phyloP scores from a whole-genome alignment of 2,329 filamentous ascomycete genomes.

The Sporothrix globosa region DNA sequence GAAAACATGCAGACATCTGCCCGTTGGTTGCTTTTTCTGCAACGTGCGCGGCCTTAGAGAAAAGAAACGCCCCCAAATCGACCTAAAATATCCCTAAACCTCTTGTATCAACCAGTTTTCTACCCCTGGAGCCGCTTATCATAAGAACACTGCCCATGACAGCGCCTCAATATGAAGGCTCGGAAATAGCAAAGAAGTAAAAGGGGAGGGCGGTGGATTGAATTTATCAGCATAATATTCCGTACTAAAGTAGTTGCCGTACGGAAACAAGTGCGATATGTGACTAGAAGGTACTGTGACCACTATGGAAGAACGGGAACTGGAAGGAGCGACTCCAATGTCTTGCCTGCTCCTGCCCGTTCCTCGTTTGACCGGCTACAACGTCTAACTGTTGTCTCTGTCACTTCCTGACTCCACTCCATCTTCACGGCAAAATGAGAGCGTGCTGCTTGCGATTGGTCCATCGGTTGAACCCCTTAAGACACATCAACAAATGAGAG shows the following conservation, averaged over 20 bases:
- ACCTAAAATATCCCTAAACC: background rate
- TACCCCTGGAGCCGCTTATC: background rate
- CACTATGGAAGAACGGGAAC: constrained; percentile 34
- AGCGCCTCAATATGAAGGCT: background rate
- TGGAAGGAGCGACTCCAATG: constrained; percentile 23
- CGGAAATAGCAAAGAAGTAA: background rate
- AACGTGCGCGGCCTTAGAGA: constrained; percentile 6
- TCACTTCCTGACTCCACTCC: background rate
- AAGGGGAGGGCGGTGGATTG: background rate
- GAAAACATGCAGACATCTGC: background rate
- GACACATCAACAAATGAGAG: background rate
- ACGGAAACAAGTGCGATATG: constrained; percentile 11
- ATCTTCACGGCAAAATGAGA: constrained; percentile 5
- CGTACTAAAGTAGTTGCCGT: constrained; percentile 12
- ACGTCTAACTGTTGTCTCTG: background rate
- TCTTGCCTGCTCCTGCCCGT: constrained; percentile 1
- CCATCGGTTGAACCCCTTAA: background rate
- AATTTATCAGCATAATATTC: background rate
- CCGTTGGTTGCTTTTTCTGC: constrained; percentile 10
- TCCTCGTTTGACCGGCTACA: background rate
- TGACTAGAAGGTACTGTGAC: background rate
- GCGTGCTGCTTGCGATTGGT: constrained; percentile 14
- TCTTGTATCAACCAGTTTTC: background rate
- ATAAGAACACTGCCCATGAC: background rate
- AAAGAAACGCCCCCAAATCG: constrained; percentile 10